Evolutionary conservation across 2,329 filamentous ascomycete species (phyloP), one percentile per base, ranked within the genome.

Genomic region (Botrytis medusae): DNA sequence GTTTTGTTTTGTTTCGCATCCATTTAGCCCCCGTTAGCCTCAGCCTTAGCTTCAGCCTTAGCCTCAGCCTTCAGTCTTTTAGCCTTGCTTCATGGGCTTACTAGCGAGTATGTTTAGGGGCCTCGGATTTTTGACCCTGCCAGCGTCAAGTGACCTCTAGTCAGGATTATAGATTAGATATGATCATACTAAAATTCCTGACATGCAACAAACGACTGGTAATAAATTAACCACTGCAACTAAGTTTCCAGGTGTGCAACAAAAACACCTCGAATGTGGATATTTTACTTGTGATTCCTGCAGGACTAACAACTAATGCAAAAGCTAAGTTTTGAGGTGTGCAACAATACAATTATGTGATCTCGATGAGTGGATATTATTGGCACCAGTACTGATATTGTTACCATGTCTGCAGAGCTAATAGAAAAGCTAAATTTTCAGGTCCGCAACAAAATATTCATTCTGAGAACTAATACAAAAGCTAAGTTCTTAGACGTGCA

Each of bases 281-380:
- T 42, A 25, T 54, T 20, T 20, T 40, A 29, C 34, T 32, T 40
- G 14, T 54, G 34, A 42, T 57, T 42, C 34, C 48, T 68, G 34
- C 65, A 68, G 34, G 46, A 57, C 61, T 40, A 68, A 51, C 22
- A 57, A 16, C 5, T 57, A 42, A 68, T 22, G 16, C 12, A 37
- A 54, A 57, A 57, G 46, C 71, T 72, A 72, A 72, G 40, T 72
- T 60, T 68, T 60, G 51, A 72, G 71, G 64, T 51, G 40, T 72
- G 71, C 71, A 72, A 72, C 71, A 68, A 72, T 57, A 22, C 37
- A 61, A 46, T 42, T 18, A 22, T 60, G 40, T 44, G 51, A 14
- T 25, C 44, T 42, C 34, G 34, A 68, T 32, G 25, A 68, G 25
- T 32, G 44, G 25, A n/a, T 71, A 64, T 37, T 12, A 57, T 68